Evolutionary conservation across 169 alveolate species (phyloP), one percentile per base, ranked within the genome.

Genomic region (Ichthyophthirius multifiliis): DNA sequence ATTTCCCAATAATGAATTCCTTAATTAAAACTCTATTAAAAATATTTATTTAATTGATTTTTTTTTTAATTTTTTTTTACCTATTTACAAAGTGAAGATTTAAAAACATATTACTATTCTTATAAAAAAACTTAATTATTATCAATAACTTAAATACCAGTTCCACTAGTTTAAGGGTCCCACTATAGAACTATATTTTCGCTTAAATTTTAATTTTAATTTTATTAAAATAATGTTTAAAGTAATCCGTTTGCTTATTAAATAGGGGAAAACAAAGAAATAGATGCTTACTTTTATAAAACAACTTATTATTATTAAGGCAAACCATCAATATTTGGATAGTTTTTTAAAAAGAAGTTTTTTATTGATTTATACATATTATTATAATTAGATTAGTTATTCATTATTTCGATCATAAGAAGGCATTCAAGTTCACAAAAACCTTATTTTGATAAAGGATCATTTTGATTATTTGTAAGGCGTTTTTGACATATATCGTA

Each of bases 1-100:
- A 81, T 81, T 81, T 81, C 78, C 86, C 86, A 81, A 55, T 47
- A 81, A 39, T 81, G 82, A 27, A 67, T 41, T 13, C 86, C 86
- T 1, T 16, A 6, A 5, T 32, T 37, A 43, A 81, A 81, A 5
- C 86, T 64, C 43, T 55, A 18, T 55, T 55, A 18, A 7, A 18
- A 46, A 0, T 12, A 46, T 20, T 20, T 45, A n/a, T n/a, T 4
- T 45, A 7, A 45, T n/a, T n/a, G 13, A n/a, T 45, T 45, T n/a
- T n/a, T 45, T 12, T 45, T 45, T 20, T 23, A 27, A 47, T 10
- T n/a, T 5, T 47, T 12, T 47, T 1, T 15, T 55, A 55, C 71
- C 34, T 55, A 55, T 55, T 55, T 55, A 15, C 43, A 27, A 4
- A 55, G 15, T 5, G 71, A 34, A 55, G 71, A 10, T 23, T 39